Conservation (phyloP, 352 stramenopile species). For the Phytophthora aleatoria region DNA sequence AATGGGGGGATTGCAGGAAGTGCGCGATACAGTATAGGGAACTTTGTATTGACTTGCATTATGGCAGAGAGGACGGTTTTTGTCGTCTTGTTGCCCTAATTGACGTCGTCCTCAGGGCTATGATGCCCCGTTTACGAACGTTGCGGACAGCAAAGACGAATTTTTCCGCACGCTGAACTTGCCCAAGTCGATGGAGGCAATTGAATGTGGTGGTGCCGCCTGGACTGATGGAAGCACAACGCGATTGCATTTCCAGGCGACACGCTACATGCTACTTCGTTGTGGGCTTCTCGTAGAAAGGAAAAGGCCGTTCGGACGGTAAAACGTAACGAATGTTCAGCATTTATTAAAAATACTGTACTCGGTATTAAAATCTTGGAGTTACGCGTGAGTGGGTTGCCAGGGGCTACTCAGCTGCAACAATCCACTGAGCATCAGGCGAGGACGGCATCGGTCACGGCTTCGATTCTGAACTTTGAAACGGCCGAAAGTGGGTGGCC, state of each 20-base stretch:
- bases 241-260: too few species aligned
- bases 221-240: not conserved
- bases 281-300: too few species aligned
- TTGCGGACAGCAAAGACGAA: conserved; percentile 11
- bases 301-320: not conserved
- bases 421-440: not conserved
- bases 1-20: conserved; percentile 16
- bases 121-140: not conserved
- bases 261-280: too few species aligned
- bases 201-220: too few species aligned
- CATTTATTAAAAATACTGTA: too few species aligned
- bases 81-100: conserved; percentile 12
- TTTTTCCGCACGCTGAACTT: conserved; percentile 14
- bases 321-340: too few species aligned
- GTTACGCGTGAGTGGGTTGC: too few species aligned
- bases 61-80: conserved; percentile 16
- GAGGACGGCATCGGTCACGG: not conserved
- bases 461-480: conserved; percentile 5
- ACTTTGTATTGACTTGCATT: conserved; percentile 7
- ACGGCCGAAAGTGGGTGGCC: not conserved
- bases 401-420: too few species aligned
- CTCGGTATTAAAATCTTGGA: too few species aligned
- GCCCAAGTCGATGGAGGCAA: not conserved
- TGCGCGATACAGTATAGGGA: not conserved
- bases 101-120: not conserved